Evolutionary conservation across 2,329 filamentous ascomycete genomes (phyloP), one percentile per base, ranked within the genome.

Genomic region (Penicillium sp.): DNA sequence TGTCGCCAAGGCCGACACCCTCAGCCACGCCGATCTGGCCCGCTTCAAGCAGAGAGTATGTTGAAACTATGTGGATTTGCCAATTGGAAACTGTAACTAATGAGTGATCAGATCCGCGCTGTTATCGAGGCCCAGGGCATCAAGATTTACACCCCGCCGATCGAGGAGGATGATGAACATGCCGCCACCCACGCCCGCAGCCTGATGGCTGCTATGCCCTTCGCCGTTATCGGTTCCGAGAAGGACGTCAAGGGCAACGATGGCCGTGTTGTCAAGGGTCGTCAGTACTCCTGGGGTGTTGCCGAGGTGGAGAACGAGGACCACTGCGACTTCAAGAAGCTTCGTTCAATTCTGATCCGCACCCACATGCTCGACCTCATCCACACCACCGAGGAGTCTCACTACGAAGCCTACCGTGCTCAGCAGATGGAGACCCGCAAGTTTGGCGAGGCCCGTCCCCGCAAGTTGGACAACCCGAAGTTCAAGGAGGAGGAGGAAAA

Each of bases 291-390:
- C 46, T 98, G 93, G 93, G 93, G 93, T 79, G 93, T 98, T 63
- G 93, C 93, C 52, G 93, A 98, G 74, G 93, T 98, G 42, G 93
- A 98, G 81, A 98, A 98, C 69, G 93, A 98, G 76, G 93, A 98
- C 69, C 93, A 98, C 80, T 98, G 93, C 76, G 93, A 98, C 75
- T 98, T 98, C 81, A 98, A 98, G 86, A 98, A 98, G 80, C 86
- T 98, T 55, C 90, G 93, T 64, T 95, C 91, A 40, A 97, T 98
- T 65, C 80, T 98, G 59, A 97, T 98, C 77, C 89, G 93, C 72
- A 96, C 91, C 41, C 93, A 98, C 79, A 98, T 98, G 93, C 84
- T 98, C 65, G 93, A 98, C 70, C 86, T 98, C 57, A 98, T 98
- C 70, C 93, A 98, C 79, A 98, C 94, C 56, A 98, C 93, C 60